These are phyloP conservation scores for Fusarium multiceps DNA, from an alignment of 2,329 filamentous ascomycete genomes.

Conservation along the genomic window DNA sequence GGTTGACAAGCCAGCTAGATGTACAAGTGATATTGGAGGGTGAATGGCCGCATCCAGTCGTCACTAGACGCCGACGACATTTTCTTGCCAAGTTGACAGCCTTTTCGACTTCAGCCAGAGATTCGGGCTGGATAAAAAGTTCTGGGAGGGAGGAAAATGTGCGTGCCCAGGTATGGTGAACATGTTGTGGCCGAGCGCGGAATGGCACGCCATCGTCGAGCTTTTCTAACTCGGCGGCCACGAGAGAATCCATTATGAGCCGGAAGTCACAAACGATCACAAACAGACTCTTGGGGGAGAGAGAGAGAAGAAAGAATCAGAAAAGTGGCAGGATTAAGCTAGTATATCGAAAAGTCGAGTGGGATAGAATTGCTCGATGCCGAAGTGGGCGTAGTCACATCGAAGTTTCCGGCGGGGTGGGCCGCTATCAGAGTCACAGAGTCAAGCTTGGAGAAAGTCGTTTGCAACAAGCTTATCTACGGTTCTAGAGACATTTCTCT, in stretches of 20 bases:
- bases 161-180: conserved; percentile 93
- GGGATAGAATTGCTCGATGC: conserved; percentile 35
- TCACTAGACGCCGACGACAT: conserved; percentile 84
- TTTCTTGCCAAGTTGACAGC: conserved; percentile 81
- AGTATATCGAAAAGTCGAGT: conserved; percentile 22
- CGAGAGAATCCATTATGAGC: conserved; percentile 53
- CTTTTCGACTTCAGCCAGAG: conserved; percentile 84
- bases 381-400: conserved; percentile 41
- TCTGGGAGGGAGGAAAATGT: conserved; percentile 92
- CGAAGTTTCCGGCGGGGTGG: conserved; percentile 28
- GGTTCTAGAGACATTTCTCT: neutral
- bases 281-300: neutral
- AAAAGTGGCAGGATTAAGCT: conserved; percentile 15
- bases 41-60: conserved; percentile 91
- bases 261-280: neutral
- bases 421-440: conserved; percentile 29
- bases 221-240: conserved; percentile 50
- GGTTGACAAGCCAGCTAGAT: conserved; percentile 92
- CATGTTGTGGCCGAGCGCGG: conserved; percentile 75
- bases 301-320: neutral
- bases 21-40: conserved; percentile 93
- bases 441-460: conserved; percentile 7
- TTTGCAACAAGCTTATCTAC: neutral
- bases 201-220: conserved; percentile 70
- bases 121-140: conserved; percentile 88